A percentile compares a stretch with the other conserved stretches of the same genome.
These are phyloP conservation scores for Talaromyces islandicus DNA, from an alignment of 2,329 filamentous ascomycete species.

Conservation along the genomic window DNA sequence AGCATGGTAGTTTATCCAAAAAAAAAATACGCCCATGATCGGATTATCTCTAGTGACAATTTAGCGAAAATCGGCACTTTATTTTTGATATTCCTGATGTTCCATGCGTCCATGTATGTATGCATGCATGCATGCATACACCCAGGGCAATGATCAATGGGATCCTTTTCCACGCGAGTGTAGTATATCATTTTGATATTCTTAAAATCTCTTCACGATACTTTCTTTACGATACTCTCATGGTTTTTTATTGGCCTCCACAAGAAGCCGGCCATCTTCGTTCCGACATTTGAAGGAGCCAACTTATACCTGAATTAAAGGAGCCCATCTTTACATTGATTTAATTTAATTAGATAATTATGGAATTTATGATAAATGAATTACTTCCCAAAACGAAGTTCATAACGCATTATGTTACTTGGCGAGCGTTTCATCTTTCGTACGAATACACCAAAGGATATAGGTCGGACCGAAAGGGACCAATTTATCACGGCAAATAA, in stretches of 20 bases:
- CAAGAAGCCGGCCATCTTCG: neutral
- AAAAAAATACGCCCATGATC: neutral
- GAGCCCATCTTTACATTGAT: neutral
- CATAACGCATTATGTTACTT: neutral
- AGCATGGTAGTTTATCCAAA: neutral
- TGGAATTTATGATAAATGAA: neutral
- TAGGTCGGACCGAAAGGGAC: neutral
- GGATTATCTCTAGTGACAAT: neutral
- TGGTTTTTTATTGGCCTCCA: neutral
- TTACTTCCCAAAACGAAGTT: neutral
- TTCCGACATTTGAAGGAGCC: neutral
- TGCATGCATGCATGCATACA: neutral
- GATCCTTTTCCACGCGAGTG: neutral
- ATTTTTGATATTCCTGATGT: neutral
- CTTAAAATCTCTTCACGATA: neutral
- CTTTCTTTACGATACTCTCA: neutral
- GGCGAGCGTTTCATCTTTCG: neutral
- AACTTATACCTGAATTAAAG: neutral
- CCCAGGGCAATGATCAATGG: neutral
- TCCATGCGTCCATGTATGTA: neutral
- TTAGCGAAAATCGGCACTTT: neutral
- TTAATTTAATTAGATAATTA: neutral
- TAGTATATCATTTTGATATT: neutral
- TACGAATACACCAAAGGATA: neutral
- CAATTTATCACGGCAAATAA: neutral